Base-by-base conservation (phyloP, 2,329 filamentous ascomycete species). In the Phoma sp. region DNA sequence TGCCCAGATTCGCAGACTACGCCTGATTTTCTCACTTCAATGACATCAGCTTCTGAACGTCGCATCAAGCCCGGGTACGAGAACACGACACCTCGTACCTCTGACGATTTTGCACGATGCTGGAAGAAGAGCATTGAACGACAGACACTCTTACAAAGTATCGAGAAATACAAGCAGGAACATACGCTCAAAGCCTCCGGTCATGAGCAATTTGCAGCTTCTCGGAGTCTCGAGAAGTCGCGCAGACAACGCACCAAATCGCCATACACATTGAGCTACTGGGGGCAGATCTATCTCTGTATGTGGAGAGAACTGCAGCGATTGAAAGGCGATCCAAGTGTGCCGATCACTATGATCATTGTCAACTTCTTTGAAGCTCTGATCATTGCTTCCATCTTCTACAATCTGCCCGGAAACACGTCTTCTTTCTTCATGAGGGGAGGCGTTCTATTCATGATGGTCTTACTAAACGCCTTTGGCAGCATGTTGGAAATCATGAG, bases 291-390 rank as follows among this genome's bases (percentile, higher is more conserved):
- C 25, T 49, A 45, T 25, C 60, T 69, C 1, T 66, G 64, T 47
- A 67, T 64, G 53, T 65, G 60, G 58, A 55, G 67, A 42, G 66
- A 64, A 27, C 47, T 61, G 5, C 60, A 62, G 38, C 43, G 56
- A 24, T 40, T 67, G 4, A 65, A 64, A 45, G 64, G 62, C 27
- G 67, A 72, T 27, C 68, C 60, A 6, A 69, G 84, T 59, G 78
- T 86, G 69, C 88, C 88, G 0, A 62, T 91, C 22, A 85, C 84
- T 30, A 81, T 85, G 56, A 79, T 85, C 1, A 77, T 89, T 44
- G 87, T 86, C 60, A 95, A 95, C 71, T 82, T 86, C 42, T 74
- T 83, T 57, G 89, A 92, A 83, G 80, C 82, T 24, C 72, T 87
- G 27, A 83, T 87, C 55, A 78, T 87, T 39, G 84, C 83, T 4